A percentile compares a stretch with the other conserved stretches of the same genome.
These are phyloP conservation scores for Biscogniauxia mediterranea DNA, from an alignment of 2,329 filamentous ascomycete species.

Conservation along the genomic window DNA sequence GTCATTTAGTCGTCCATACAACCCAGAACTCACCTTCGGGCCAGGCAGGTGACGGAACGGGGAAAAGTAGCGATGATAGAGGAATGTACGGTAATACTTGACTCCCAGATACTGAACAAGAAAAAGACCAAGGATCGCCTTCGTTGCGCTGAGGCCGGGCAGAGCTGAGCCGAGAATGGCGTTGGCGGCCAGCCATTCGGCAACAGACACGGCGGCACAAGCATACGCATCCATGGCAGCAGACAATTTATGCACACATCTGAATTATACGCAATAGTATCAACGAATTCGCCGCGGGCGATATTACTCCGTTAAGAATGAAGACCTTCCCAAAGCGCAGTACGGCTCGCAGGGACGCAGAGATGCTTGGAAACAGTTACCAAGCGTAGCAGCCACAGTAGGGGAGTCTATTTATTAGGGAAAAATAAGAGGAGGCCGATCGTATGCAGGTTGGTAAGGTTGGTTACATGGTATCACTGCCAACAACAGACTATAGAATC, in stretches of 20 bases:
- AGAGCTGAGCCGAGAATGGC: background rate
- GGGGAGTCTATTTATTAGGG: background rate
- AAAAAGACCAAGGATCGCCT: constrained; percentile 7
- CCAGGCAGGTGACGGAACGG: constrained; percentile 20
- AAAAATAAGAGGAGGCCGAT: background rate
- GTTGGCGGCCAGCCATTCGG: constrained; percentile 4
- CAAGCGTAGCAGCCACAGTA: background rate
- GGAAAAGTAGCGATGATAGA: constrained; percentile 19
- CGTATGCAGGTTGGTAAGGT: background rate
- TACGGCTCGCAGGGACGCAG: background rate
- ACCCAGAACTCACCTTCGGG: constrained; percentile 9
- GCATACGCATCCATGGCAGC: constrained; percentile 6
- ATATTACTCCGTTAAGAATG: background rate
- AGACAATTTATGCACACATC: background rate
- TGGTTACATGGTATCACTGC: background rate
- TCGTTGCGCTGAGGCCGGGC: constrained; percentile 1
- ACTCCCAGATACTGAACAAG: constrained; percentile 12
- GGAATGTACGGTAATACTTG: constrained; percentile 18
- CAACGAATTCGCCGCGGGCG: background rate
- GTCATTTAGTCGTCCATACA: background rate
- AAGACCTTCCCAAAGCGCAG: background rate
- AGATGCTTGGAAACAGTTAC: background rate
- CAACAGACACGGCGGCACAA: constrained; percentile 3
- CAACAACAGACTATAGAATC: background rate
- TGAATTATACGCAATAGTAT: background rate